Base-by-base conservation (phyloP, 129 eudicot species). In the Centella asiatica region DNA sequence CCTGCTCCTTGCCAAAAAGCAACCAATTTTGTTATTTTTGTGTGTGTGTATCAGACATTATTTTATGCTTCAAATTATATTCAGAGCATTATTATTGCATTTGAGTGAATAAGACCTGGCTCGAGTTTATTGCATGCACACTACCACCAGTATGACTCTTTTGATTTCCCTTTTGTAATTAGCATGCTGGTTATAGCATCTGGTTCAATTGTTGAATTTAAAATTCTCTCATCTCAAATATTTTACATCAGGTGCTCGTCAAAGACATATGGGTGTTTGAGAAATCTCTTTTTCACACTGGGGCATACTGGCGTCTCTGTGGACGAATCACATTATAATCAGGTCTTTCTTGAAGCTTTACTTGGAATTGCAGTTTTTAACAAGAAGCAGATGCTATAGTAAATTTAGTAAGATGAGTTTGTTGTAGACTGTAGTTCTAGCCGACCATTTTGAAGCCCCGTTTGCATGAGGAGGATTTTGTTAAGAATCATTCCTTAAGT, bases 241-340 rank as follows among this genome's bases (percentile, higher is more conserved):
- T 72, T 67, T 70, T 66, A 57, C 57, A 13, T 26, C 74, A 89
- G 97, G 77, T 89, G 23, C 83, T 76, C 45, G 97, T 89, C 48
- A 84, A 88, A 32, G 97, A 89, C 66, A 82, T 85, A 65, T 89
- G 97, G 97, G 97, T 89, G 33, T 89, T 89, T 37, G 97, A 89
- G 77, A 89, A 85, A 68, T 89, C 97, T 23, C 83, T 80, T 47
- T 89, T 82, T 73, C 95, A 82, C 65, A 74, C 82, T 5, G 90
- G 84, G 67, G 70, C 94, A 1, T 83, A 65, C 76, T 90, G 95
- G 97, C 92, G 88, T 57, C 89, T 84, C 12, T 90, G 97, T 76
- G 94, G 94, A 67, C 72, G 87, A 73, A 83, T 74, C 60, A 45
- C 69, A 24, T 51, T 67, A 13, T 70, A 67, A 56, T 64, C 6